phyloP scores from a whole-genome alignment of 768 basidiomycete species.

The Cubamyces lactineus region DNA sequence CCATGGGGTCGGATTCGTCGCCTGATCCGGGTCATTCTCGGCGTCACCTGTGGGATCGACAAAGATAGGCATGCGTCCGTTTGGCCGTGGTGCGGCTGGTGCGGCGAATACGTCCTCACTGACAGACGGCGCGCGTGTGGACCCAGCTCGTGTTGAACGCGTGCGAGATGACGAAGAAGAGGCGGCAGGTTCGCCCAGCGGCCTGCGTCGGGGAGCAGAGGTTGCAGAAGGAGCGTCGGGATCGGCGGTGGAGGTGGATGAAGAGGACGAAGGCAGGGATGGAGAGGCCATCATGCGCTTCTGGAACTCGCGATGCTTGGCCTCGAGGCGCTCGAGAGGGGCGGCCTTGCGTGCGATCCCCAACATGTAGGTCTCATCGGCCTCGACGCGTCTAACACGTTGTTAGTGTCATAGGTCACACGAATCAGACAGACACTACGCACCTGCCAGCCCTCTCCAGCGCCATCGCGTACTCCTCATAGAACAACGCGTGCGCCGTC shows the following conservation, averaged over 20 bases:
- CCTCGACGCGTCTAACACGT: constrained; percentile 70
- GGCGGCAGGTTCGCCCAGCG: constrained; percentile 48
- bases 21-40: constrained; percentile 35
- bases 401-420: constrained; percentile 1
- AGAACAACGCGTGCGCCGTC: constrained; percentile 74
- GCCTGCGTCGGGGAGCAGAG: constrained; percentile 42
- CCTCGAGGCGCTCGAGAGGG: constrained; percentile 80
- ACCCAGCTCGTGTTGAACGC: constrained; percentile 23
- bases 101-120: constrained; percentile 38
- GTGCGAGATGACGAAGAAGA: constrained; percentile 35
- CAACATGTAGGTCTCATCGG: constrained; percentile 87
- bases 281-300: constrained; percentile 79
- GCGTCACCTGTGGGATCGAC: constrained; percentile 67
- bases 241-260: constrained; percentile 7
- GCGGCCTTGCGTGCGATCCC: constrained; percentile 84
- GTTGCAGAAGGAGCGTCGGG: constrained; percentile 31
- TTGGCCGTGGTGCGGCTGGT: constrained; percentile 45
- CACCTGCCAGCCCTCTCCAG: constrained; percentile 85
- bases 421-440: constrained; percentile 26
- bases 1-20: constrained; percentile 51
- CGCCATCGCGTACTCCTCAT: constrained; percentile 89
- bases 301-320: constrained; percentile 84
- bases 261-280: constrained; percentile 40
- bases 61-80: constrained; percentile 68
- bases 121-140: constrained; percentile 35